A percentile compares a stretch with the other conserved stretches of the same genome.
Conservation (phyloP, 1,139 yeast species). For the Debaryomycetaceae sp. region DNA sequence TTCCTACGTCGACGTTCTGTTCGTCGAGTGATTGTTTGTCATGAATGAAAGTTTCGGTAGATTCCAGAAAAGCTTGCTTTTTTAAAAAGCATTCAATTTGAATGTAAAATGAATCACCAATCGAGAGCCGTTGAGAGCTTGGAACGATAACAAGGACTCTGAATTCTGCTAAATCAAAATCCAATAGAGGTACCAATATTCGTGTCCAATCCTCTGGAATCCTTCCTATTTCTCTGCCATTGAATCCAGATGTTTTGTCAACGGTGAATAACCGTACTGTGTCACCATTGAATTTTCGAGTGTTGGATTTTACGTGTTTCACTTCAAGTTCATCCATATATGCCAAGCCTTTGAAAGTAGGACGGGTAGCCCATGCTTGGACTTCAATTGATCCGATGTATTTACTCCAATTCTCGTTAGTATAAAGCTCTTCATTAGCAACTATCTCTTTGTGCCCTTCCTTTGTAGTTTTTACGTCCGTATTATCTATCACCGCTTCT, state of each 20-base stretch:
- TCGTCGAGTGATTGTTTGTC: constrained; percentile 3
- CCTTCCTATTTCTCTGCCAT: constrained; percentile 67
- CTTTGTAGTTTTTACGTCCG: not conserved
- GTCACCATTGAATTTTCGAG: constrained; percentile 21
- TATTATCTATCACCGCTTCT: not conserved
- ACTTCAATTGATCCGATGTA: constrained; percentile 71
- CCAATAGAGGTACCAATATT: constrained; percentile 66
- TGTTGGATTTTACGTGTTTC: constrained; percentile 19
- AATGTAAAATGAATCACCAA: constrained; percentile 69
- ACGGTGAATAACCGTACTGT: constrained; percentile 30
- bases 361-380: constrained; percentile 82
- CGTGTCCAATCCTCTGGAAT: constrained; percentile 69
- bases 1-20: not conserved
- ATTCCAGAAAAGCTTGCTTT: constrained; percentile 44
- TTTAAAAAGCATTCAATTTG: constrained; percentile 62
- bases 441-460: not conserved
- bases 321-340: constrained; percentile 49
- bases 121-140: constrained; percentile 50
- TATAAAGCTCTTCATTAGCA: not conserved
- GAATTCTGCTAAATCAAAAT: constrained; percentile 52
- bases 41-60: not conserved
- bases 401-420: constrained; percentile 19
- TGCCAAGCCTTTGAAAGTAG: constrained; percentile 52
- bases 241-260: constrained; percentile 15
- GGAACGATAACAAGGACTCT: constrained; percentile 60